Percentiles rank a stretch among this genome's conserved stretches.
Evolutionary conservation across 2,329 filamentous ascomycete species (phyloP).

Genomic region (Diplodia sapinea): DNA sequence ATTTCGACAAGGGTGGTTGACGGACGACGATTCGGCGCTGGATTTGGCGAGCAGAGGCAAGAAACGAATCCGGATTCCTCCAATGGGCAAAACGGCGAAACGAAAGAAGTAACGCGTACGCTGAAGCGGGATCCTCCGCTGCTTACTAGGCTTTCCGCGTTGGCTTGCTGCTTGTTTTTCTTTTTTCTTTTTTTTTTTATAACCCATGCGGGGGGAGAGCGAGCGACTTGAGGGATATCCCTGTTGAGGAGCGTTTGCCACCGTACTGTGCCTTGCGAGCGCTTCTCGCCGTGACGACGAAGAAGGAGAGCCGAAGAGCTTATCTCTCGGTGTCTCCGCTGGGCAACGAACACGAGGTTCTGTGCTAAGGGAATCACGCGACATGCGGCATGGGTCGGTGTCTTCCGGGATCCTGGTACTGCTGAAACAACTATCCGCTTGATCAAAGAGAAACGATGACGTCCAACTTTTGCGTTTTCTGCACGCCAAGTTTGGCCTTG

Average conservation of each 20-base stretch:
- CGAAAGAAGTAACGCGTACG: neutral
- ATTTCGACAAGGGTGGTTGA: neutral
- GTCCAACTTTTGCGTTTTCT: neutral
- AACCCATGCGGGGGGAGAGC: neutral
- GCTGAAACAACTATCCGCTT: neutral
- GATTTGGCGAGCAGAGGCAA: neutral
- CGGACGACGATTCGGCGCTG: neutral
- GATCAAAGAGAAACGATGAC: neutral
- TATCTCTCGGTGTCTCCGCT: neutral
- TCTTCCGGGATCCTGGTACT: neutral
- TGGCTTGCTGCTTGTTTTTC: neutral
- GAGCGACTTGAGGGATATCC: neutral
- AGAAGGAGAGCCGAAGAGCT: neutral
- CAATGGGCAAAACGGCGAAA: neutral
- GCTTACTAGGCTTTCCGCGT: neutral
- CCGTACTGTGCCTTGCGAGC: neutral
- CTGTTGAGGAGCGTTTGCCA: neutral
- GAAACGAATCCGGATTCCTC: neutral
- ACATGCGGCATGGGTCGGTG: neutral
- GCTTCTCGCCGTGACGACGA: neutral
- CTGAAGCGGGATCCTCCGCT: neutral
- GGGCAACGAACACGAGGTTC: neutral
- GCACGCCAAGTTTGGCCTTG: neutral
- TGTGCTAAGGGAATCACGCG: neutral
- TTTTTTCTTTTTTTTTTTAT: no score